Evolutionary conservation across 192 early-diverging fungal species (phyloP).

Genomic region (Podila horticola): DNA sequence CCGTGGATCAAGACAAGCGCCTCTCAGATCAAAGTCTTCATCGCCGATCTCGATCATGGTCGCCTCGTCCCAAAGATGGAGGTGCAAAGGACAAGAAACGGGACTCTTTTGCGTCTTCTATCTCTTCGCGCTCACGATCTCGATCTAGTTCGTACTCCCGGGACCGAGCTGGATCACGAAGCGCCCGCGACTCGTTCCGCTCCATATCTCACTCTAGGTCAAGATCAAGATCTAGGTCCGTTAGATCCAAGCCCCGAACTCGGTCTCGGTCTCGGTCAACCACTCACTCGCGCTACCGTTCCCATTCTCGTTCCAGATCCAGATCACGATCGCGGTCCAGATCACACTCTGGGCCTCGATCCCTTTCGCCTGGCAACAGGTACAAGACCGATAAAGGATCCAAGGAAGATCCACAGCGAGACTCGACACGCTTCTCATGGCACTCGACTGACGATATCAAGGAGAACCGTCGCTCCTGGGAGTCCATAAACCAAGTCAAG

Average conservation of each 20-base stretch:
- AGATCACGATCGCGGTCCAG: slow-evolving; percentile 13
- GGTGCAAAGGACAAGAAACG: not conserved
- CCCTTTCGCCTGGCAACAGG: slow-evolving; percentile 1
- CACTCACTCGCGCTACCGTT: slow-evolving; percentile 1
- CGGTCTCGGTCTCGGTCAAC: slow-evolving; percentile 13
- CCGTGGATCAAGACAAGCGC: slow-evolving; percentile 7
- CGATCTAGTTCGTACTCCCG: slow-evolving; percentile 14
- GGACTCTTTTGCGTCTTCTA: not conserved
- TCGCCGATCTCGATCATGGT: slow-evolving; percentile 46
- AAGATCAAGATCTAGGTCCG: slow-evolving; percentile 26
- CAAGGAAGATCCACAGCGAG: not conserved
- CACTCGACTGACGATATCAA: slow-evolving; percentile 1
- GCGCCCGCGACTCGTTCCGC: not conserved
- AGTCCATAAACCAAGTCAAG: slow-evolving; percentile 2
- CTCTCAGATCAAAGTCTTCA: slow-evolving; percentile 21
- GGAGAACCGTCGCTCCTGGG: slow-evolving; percentile 31
- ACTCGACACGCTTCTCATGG: slow-evolving; percentile 30
- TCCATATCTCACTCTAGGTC: not conserved
- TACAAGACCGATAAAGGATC: not conserved
- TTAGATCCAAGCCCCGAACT: slow-evolving; percentile 1
- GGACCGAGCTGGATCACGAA: not conserved
- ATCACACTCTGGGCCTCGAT: slow-evolving; percentile 12
- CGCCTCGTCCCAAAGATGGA: slow-evolving; percentile 5
- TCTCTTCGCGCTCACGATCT: slow-evolving; percentile 9
- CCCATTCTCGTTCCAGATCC: slow-evolving; percentile 11